Evolutionary conservation across 805 yeast genomes (phyloP), one percentile per base, ranked within the genome.

Genomic region (Metschnikowia borealis): DNA sequence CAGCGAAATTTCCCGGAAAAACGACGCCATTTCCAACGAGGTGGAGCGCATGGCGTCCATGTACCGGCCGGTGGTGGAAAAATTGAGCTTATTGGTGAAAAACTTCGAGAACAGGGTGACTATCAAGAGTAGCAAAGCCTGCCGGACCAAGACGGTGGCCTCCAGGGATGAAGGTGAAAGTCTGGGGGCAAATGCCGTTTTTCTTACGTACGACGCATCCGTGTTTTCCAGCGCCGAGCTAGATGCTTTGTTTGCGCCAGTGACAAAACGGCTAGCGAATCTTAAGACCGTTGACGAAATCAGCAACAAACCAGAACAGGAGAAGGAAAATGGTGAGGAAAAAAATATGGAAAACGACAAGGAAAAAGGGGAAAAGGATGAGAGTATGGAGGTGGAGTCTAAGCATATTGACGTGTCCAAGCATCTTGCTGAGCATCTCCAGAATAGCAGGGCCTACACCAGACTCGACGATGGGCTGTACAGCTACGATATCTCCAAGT

Each of bases 1-100:
- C 38, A 62, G 59, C 14, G 52, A 51, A 6, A 54, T 73, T 11
- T 23, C 53, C 3, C 43, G 34, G 3, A 50, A 55, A 17, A 59
- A 64, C 38, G 40, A 52, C 3, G 36, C 32, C 4, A 45, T 64
- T 3, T 46, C 56, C 13, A 52, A 54, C 18, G 63, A 62, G 31
- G 63, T 68, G 8, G 56, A 56, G n/a, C 56, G 62, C 15, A 60
- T 71, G 35, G 60, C 55, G 36, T 59, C 60, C 10, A 60, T 62
- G 6, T 70, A 71, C 48, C 62, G 68, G 45, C 78, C 77, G 2
- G 52, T 69, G 11, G 55, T 73, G 21, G 70, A 68, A 26, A 60
- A 70, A 44, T 69, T 72, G 66, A 57, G 57, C n/a, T 18, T 35
- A 6, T 54, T 71, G 42, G 60, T 62, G 3, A 51, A 47, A 18